Evolutionary conservation across 176 grass and related monocot genomes (phyloP), one percentile per base, ranked within the genome.

Genomic region (Carex parvula): DNA sequence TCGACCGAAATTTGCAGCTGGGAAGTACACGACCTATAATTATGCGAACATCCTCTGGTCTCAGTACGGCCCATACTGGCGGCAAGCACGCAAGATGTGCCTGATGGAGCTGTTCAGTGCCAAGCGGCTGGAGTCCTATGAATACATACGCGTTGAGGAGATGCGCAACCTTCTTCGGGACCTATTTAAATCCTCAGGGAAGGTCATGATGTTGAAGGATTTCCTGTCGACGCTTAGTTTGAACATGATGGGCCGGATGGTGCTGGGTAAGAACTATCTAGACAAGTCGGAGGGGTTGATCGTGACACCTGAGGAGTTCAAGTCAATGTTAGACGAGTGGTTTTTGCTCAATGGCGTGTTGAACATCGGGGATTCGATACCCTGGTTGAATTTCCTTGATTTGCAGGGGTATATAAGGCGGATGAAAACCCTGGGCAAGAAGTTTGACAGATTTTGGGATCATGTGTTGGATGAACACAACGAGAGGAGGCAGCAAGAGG

Each of bases 321-420:
- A 98, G 87, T 82, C 37, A 82, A 98, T 98, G 92, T 70, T 98
- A 1, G 92, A 93, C 50, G 95, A 98, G 84, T 63, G 91, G 81
- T 98, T 98, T 87, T 57, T 98, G 78, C 90, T 98, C 17, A 98
- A 98, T 48, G 92, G 95, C 1, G 92, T 98, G 81, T 84, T 97
- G 71, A 97, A 94, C 89, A 97, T 97, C 77, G 92, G 92, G 55
- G 95, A 97, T 83, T 94, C 89, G 12, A 94, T 97, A 64, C 95
- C 90, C 16, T 92, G 92, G 95, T 86, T 97, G 0, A 84, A 92
- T 72, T 91, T 88, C 85, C 68, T 97, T 15, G 92, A 97, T 66
- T 74, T 97, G 72, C 92, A 97, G 75, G 92, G 94, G 12, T 97
- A 97, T 64, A 88, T 97, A 72, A 88, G 26, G 90, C 30, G 92